Evolutionary conservation across 2,329 filamentous ascomycete genomes (phyloP), one percentile per base, ranked within the genome.

Genomic region (Fusarium proliferatum): DNA sequence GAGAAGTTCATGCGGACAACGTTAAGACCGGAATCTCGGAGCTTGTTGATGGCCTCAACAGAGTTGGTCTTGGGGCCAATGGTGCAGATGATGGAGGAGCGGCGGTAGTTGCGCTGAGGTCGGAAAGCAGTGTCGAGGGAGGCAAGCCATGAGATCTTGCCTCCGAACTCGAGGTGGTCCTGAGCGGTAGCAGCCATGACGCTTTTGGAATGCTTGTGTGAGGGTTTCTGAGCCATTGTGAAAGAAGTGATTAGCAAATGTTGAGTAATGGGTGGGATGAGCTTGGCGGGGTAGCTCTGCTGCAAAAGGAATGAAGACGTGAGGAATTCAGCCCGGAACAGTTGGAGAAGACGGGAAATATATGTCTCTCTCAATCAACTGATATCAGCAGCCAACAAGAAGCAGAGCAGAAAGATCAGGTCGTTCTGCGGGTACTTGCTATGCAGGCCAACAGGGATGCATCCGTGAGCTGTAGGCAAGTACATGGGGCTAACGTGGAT

Each of bases 1-100:
- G 83, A 97, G 84, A 98, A 98, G 93, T 99, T 99, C 96, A 99
- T 99, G 87, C 96, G 96, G 78, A 98, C 96, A 78, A 99, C 95
- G 86, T 98, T 98, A 80, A 98, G 92, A 85, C 96, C 96, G 76
- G 92, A 93, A 81, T 89, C 90, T 84, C 96, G 94, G 80, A 99
- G 93, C 84, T 92, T 90, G 86, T 98, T 98, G 87, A 99, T 97
- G 85, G 95, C 95, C 88, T 98, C 94, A 66, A 95, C 92, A 42
- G 94, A 97, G 89, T 99, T 99, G 79, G 96, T 99, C 92, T 98
- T 99, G 82, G 96, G 96, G 73, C 96, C 96, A 83, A 99, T 98
- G 80, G 96, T 98, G 88, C 96, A 95, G 86, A 99, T 98, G 87
- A 99, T 99, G 82, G 95, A 97, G 73, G 96, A 97, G 78, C 96